These are phyloP conservation scores for Fusarium sp. DNA, from an alignment of 2,329 filamentous ascomycete species.

Conservation along the genomic window DNA sequence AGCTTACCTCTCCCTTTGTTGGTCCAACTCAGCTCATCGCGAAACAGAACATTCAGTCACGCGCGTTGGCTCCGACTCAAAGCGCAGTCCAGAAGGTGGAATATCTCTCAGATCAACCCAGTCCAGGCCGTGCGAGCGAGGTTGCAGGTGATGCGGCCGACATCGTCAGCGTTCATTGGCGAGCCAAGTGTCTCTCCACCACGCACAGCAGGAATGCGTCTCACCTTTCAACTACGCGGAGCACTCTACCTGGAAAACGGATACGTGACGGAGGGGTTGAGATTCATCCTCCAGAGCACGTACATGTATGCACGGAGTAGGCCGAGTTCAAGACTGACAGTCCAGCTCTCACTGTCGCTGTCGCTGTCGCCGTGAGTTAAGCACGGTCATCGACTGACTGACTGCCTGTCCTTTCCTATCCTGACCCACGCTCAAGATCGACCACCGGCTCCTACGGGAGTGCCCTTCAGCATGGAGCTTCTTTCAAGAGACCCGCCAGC, in stretches of 20 bases:
- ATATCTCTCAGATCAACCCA: conserved; percentile 25
- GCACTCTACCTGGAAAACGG: neutral
- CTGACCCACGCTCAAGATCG: conserved; percentile 30
- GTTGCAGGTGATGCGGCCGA: conserved; percentile 31
- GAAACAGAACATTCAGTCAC: conserved; percentile 12
- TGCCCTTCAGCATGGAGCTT: conserved; percentile 24
- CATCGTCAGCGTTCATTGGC: conserved; percentile 16
- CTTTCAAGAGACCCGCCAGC: conserved; percentile 15
- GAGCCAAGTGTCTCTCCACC: conserved; percentile 14
- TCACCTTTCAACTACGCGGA: conserved; percentile 6
- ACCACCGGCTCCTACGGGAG: conserved; percentile 19
- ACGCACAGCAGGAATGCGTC: conserved; percentile 16
- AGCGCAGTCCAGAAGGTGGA: conserved; percentile 20
- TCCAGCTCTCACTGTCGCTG: neutral
- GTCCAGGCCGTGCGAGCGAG: conserved; percentile 32
- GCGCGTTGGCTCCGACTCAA: conserved; percentile 29
- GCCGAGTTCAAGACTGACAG: neutral
- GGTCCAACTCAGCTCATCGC: conserved; percentile 10
- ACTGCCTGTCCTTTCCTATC: neutral
- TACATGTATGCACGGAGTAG: neutral
- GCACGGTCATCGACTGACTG: conserved; percentile 13
- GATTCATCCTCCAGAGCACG: neutral
- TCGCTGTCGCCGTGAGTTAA: conserved; percentile 17
- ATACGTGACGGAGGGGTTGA: conserved; percentile 8
- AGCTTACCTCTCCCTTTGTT: conserved; percentile 8